Evolutionary conservation across 2,329 filamentous ascomycete species (phyloP).

Genomic region (Trichoderma guizhouense): DNA sequence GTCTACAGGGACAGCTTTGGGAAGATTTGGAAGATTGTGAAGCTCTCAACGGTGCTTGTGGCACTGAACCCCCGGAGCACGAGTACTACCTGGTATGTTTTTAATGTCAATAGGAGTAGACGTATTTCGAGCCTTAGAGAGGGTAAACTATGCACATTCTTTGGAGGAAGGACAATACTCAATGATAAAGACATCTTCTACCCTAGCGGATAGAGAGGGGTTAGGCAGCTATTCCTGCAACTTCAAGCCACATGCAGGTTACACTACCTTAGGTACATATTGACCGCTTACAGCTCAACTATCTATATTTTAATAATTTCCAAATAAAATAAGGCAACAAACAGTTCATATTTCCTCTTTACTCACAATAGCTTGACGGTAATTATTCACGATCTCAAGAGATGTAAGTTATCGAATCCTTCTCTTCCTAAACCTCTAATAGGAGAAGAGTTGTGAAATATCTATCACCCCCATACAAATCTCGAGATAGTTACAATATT

Average conservation of each 20-base stretch:
- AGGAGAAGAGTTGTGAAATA: background rate
- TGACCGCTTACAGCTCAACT: background rate
- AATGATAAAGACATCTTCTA: background rate
- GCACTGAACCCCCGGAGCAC: too few relatives aligned
- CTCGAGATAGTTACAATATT: background rate
- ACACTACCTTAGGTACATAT: background rate
- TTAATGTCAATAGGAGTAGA: too few relatives aligned
- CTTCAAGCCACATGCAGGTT: background rate
- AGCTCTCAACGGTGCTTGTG: background rate
- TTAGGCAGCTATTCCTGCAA: background rate
- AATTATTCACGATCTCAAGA: too few relatives aligned
- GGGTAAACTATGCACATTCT: too few relatives aligned
- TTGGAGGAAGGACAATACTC: too few relatives aligned
- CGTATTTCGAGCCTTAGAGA: background rate
- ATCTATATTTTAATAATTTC: too few relatives aligned
- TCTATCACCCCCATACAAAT: background rate
- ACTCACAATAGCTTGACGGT: too few relatives aligned
- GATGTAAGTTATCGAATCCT: background rate
- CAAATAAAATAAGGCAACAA: too few relatives aligned
- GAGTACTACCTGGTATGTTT: too few relatives aligned
- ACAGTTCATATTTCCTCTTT: too few relatives aligned
- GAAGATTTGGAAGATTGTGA: background rate
- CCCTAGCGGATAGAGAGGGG: background rate
- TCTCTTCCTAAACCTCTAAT: background rate
- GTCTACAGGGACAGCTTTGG: background rate